Evolutionary conservation across 2,329 filamentous ascomycete genomes (phyloP).

Genomic region (Nannizzia gypsea): DNA sequence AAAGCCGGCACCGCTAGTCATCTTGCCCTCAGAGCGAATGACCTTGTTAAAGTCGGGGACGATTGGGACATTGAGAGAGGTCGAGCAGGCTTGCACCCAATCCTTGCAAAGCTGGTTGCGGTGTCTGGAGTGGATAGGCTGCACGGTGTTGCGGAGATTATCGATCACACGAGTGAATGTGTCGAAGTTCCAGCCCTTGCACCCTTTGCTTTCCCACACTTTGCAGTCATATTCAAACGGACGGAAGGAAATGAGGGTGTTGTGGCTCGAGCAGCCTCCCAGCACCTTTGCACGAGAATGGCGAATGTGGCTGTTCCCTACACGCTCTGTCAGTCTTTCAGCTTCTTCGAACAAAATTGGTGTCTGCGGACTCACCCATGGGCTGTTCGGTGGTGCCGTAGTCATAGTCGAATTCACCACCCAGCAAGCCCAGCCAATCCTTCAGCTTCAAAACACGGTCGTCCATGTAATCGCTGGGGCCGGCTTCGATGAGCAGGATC

Average conservation of each 20-base stretch:
- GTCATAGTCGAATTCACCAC: constrained; percentile 82
- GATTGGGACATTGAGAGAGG: constrained; percentile 66
- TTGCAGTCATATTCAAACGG: constrained; percentile 82
- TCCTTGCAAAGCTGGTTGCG: constrained; percentile 85
- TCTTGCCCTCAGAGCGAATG: constrained; percentile 59
- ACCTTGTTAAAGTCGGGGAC: constrained; percentile 78
- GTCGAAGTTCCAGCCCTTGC: constrained; percentile 75
- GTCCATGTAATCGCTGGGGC: constrained; percentile 80
- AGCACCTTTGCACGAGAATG: constrained; percentile 88
- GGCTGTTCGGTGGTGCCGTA: constrained; percentile 84
- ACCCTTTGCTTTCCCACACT: constrained; percentile 71
- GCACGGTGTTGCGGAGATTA: constrained; percentile 78
- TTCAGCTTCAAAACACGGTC: constrained; percentile 76
- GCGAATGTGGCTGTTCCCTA: constrained; percentile 80
- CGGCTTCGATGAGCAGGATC: constrained; percentile 74
- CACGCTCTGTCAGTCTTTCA: constrained; percentile 11
- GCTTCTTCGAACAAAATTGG: neutral
- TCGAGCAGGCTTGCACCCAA: constrained; percentile 72
- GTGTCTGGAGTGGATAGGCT: constrained; percentile 74
- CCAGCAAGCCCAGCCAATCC: constrained; percentile 74
- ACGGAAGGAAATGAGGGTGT: constrained; percentile 85
- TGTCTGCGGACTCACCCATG: constrained; percentile 40
- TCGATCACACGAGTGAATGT: constrained; percentile 71
- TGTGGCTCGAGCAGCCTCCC: constrained; percentile 86
- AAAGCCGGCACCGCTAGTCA: constrained; percentile 72